phyloP scores from a whole-genome alignment of 2,329 filamentous ascomycete species.

The Hypoxylon sp. region DNA sequence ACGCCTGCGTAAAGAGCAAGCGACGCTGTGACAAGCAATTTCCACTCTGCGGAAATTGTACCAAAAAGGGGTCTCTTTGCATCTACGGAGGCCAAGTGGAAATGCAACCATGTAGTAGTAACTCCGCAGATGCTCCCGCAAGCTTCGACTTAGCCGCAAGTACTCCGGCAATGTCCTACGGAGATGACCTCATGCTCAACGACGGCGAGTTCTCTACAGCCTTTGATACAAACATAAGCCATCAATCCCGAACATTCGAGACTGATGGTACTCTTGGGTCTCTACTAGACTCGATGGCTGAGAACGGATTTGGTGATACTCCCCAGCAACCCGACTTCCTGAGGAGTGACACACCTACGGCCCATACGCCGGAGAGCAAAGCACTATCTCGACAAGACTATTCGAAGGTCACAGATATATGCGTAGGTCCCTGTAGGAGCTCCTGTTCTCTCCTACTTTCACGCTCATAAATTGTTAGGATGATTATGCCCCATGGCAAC shows the following conservation, averaged over 20 bases:
- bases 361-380: conserved; percentile 19
- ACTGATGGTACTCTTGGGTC: conserved; percentile 36
- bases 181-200: conserved; percentile 25
- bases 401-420: conserved; percentile 40
- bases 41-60: conserved; percentile 60
- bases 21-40: conserved; percentile 62
- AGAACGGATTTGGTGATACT: conserved; percentile 15
- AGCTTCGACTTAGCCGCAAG: conserved; percentile 51
- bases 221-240: conserved; percentile 17
- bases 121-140: conserved; percentile 52
- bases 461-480: conserved; percentile 34
- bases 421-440: conserved; percentile 39
- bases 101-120: conserved; percentile 9
- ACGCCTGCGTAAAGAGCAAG: conserved; percentile 63
- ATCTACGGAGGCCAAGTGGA: conserved; percentile 52
- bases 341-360: conserved; percentile 11
- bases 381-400: conserved; percentile 41
- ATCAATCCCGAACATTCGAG: conserved; percentile 27
- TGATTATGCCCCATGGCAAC: conserved; percentile 44
- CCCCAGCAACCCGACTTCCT: conserved; percentile 22
- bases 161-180: conserved; percentile 47
- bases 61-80: conserved; percentile 58
- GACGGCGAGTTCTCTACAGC: conserved; percentile 9
- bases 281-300: conserved; percentile 31
- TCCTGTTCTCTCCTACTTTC: neutral